A percentile compares a stretch with the other conserved stretches of the same genome.
Evolutionary conservation across 306 rosid species (phyloP).

Genomic region (Vicia villosa): DNA sequence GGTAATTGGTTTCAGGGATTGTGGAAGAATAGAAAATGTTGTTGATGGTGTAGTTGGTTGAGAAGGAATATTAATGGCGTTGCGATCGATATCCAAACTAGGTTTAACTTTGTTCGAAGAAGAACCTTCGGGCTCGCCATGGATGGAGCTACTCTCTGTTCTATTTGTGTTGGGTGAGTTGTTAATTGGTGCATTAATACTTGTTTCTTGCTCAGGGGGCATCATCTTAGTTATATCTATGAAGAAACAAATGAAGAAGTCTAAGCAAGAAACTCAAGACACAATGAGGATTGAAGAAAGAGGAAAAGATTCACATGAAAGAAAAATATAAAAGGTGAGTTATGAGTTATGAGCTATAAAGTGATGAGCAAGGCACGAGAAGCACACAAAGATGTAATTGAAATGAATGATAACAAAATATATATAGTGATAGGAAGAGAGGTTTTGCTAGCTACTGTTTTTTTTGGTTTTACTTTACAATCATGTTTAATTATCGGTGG

Average conservation of each 20-base stretch:
- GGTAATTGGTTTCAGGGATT: constrained; percentile 64
- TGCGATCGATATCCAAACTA: constrained; percentile 32
- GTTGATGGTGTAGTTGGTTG: constrained; percentile 25
- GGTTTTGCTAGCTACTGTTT: constrained; percentile 3
- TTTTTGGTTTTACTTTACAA: constrained; percentile 24
- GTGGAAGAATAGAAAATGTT: constrained; percentile 53
- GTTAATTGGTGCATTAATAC: constrained; percentile 39
- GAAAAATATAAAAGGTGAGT: background rate
- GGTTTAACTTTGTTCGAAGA: constrained; percentile 32
- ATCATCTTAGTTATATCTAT: constrained; percentile 47
- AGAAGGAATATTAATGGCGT: constrained; percentile 34
- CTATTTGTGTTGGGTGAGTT: constrained; percentile 40
- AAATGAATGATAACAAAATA: constrained; percentile 34
- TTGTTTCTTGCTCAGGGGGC: constrained; percentile 82
- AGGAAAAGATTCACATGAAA: constrained; percentile 37
- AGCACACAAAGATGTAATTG: constrained; percentile 39
- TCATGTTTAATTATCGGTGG: background rate
- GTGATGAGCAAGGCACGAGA: constrained; percentile 42
- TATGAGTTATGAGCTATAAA: background rate
- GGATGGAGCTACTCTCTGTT: constrained; percentile 48
- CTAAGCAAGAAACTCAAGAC: background rate
- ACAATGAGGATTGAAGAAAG: background rate
- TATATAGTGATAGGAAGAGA: constrained; percentile 44
- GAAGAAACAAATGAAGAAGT: background rate
- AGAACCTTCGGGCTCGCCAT: constrained; percentile 48